Percentiles rank a stretch among this genome's conserved stretches.
phyloP scores from a whole-genome alignment of 2,329 filamentous ascomycete species.

The Lithohypha guttulata region DNA sequence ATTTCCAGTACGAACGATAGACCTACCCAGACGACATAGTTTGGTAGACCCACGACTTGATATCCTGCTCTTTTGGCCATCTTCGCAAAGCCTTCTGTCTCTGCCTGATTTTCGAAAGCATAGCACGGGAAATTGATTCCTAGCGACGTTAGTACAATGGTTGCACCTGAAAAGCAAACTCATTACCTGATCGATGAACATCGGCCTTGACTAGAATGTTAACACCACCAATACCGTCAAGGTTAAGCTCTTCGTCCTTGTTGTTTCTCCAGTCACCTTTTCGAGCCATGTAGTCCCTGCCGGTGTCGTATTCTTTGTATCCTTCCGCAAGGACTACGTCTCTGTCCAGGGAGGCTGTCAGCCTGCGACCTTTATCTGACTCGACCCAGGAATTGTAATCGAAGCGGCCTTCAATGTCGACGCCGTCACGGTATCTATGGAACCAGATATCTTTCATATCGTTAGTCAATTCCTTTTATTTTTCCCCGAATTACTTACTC shows the following conservation, averaged over 20 bases:
- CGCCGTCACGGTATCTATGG: slow-evolving; percentile 69
- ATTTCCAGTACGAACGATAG: too few species aligned
- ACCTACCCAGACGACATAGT: slow-evolving; percentile 80
- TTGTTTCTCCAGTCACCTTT: slow-evolving; percentile 90
- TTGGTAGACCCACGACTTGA: slow-evolving; percentile 80
- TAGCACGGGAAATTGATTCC: slow-evolving; percentile 97
- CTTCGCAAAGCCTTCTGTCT: slow-evolving; percentile 96
- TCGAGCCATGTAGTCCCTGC: slow-evolving; percentile 74
- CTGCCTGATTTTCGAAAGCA: slow-evolving; percentile 95
- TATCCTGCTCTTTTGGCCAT: slow-evolving; percentile 97
- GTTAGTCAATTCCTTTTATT: slow-evolving; percentile 16
- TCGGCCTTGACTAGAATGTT: slow-evolving; percentile 97
- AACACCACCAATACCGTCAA: slow-evolving; percentile 93
- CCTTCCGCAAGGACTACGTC: slow-evolving; percentile 84
- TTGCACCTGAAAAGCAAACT: not conserved
- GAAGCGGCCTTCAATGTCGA: slow-evolving; percentile 91
- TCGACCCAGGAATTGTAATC: slow-evolving; percentile 99
- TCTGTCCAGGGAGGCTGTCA: slow-evolving; percentile 63
- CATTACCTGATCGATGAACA: slow-evolving; percentile 80
- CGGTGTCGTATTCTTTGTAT: slow-evolving; percentile 87
- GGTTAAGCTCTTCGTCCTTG: slow-evolving; percentile 81
- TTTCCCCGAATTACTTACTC: slow-evolving; percentile 51
- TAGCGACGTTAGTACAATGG: slow-evolving; percentile 26
- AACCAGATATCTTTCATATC: slow-evolving; percentile 79
- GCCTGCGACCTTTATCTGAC: slow-evolving; percentile 68